phyloP scores from a whole-genome alignment of 805 yeast species.

The Candida hungchunana region DNA sequence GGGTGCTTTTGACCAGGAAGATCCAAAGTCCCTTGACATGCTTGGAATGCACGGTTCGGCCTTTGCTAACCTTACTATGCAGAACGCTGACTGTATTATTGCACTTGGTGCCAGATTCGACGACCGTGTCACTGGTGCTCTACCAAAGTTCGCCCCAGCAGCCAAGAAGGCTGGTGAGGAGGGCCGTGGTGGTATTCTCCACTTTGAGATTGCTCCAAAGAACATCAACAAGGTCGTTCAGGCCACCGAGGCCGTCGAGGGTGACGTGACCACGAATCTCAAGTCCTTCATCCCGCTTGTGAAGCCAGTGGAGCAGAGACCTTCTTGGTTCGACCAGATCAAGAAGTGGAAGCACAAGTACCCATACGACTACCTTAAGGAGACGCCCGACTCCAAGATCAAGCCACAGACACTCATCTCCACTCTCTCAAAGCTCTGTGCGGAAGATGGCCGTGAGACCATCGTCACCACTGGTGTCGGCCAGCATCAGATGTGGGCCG shows the following conservation, averaged over 20 bases:
- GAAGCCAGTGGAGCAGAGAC: slow-evolving; percentile 58
- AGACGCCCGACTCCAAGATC: slow-evolving; percentile 73
- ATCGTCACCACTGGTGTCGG: slow-evolving; percentile 98
- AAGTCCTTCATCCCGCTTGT: slow-evolving; percentile 68
- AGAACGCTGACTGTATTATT: slow-evolving; percentile 85
- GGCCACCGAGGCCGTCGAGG: slow-evolving; percentile 95
- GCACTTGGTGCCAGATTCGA: slow-evolving; percentile 98
- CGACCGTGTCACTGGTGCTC: slow-evolving; percentile 92
- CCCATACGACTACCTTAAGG: slow-evolving; percentile 79
- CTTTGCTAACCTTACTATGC: slow-evolving; percentile 92
- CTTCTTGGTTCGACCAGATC: slow-evolving; percentile 74
- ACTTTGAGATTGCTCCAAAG: slow-evolving; percentile 94
- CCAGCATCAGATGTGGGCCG: slow-evolving; percentile 99
- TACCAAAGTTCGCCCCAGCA: slow-evolving; percentile 86
- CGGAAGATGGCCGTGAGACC: slow-evolving; percentile 62
- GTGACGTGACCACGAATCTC: slow-evolving; percentile 84
- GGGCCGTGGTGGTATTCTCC: slow-evolving; percentile 92
- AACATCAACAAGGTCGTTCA: slow-evolving; percentile 96
- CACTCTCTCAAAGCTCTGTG: slow-evolving; percentile 71
- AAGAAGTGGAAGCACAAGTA: slow-evolving; percentile 79
- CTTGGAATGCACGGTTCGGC: slow-evolving; percentile 98
- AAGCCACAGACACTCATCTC: slow-evolving; percentile 91
- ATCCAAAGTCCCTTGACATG: slow-evolving; percentile 89
- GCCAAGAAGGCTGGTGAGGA: slow-evolving; percentile 87
- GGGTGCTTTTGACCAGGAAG: slow-evolving; percentile 92